Conservation (phyloP, 805 yeast genomes). For the Kodamaea leandrae region DNA sequence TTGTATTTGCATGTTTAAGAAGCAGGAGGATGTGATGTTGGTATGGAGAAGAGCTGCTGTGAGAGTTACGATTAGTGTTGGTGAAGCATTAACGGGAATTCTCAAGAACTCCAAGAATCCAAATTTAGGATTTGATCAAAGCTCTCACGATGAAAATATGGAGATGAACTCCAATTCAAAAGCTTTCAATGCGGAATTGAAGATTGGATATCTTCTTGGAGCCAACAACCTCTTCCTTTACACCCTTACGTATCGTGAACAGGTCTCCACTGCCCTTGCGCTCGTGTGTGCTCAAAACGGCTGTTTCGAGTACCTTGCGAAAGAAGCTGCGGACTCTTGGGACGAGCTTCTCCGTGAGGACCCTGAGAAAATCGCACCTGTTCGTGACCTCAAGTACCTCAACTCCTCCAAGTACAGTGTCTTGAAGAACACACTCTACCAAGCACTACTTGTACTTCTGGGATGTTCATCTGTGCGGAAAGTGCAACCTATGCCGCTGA, state of each 20-base stretch:
- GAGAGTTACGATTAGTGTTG: constrained; percentile 35
- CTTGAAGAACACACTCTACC: constrained; percentile 43
- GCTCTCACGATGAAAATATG: no score
- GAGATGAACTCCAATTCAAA: no score
- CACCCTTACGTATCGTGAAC: constrained; percentile 24
- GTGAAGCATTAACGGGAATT: constrained; percentile 24
- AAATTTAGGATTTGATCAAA: no score
- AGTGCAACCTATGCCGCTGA: constrained; percentile 27
- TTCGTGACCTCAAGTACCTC: constrained; percentile 24
- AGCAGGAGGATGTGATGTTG: constrained; percentile 40
- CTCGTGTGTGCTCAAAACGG: constrained; percentile 52
- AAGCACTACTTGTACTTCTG: constrained; percentile 39
- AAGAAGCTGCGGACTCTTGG: constrained; percentile 23
- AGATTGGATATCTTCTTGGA: constrained; percentile 1
- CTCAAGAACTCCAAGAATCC: no score
- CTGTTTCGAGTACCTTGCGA: constrained; percentile 39
- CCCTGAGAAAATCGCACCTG: constrained; percentile 5
- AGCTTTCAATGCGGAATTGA: no score
- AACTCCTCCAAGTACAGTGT: constrained; percentile 34
- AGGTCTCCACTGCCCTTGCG: constrained; percentile 36
- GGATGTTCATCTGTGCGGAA: constrained; percentile 3
- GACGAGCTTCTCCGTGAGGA: constrained; percentile 19
- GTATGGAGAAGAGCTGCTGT: constrained; percentile 42
- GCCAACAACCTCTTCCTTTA: constrained; percentile 27
- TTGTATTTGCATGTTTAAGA: constrained; percentile 45